Percentiles rank a stretch among this genome's conserved stretches.
phyloP scores from a whole-genome alignment of 345 rosid genomes.

The Isatis tinctoria region DNA sequence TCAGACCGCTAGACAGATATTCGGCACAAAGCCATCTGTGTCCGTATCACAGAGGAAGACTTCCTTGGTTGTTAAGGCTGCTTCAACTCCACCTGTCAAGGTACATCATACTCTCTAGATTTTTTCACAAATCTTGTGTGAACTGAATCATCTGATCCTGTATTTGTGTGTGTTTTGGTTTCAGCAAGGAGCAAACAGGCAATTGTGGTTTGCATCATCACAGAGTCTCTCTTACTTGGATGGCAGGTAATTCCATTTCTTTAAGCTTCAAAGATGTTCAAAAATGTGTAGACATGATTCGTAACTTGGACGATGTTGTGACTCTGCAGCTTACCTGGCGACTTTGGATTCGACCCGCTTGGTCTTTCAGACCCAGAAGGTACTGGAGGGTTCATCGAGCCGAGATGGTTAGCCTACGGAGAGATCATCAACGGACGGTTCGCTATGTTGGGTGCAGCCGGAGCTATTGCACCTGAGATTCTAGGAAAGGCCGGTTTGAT shows the following conservation, averaged over 20 bases:
- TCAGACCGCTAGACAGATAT: slow-evolving; percentile 68
- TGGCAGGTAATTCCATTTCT: slow-evolving; percentile 58
- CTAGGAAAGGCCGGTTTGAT: slow-evolving; percentile 81
- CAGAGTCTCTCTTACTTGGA: slow-evolving; percentile 93
- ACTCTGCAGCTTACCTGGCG: slow-evolving; percentile 78
- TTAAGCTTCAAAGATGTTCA: neutral
- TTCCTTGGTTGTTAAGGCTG: slow-evolving; percentile 67
- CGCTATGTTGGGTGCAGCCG: slow-evolving; percentile 84
- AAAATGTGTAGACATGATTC: neutral
- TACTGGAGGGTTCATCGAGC: slow-evolving; percentile 94
- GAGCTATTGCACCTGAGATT: slow-evolving; percentile 88
- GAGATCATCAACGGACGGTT: slow-evolving; percentile 82
- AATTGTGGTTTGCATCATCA: slow-evolving; percentile 87
- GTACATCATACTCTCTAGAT: slow-evolving; percentile 26
- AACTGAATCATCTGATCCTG: neutral
- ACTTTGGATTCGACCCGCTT: slow-evolving; percentile 88
- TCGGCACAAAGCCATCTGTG: slow-evolving; percentile 46
- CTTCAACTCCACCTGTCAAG: slow-evolving; percentile 95
- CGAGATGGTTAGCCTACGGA: slow-evolving; percentile 92
- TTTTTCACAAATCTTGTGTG: neutral
- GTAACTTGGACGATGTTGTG: neutral
- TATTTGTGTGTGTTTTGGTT: slow-evolving; percentile 12
- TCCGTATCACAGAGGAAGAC: slow-evolving; percentile 47
- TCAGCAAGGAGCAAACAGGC: slow-evolving; percentile 91
- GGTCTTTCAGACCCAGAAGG: slow-evolving; percentile 99